Base-by-base conservation (phyloP, 2,329 filamentous ascomycete genomes). In the Aotearoamyces nothofagi region DNA sequence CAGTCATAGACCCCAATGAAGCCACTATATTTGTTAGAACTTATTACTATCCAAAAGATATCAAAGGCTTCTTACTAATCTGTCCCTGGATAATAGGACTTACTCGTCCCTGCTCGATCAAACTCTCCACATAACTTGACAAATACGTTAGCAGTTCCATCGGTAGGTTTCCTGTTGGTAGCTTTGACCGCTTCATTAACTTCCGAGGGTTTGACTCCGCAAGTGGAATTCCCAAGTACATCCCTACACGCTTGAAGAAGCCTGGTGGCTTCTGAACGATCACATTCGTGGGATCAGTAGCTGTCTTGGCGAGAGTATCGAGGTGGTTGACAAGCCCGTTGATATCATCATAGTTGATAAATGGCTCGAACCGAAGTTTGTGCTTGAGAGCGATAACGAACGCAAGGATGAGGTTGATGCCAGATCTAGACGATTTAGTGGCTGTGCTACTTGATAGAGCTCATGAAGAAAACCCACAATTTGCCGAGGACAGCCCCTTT, bases 321-420 rank as follows among this genome's bases (percentile, higher is more conserved):
- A 92, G 62, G 45, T 84, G 75, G 10, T 66, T 64, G 16, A 86
- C 65, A 9, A 84, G 60, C 12, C 74, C 67, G 20, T 67, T 56
- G 4, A 92, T 60, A 44, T 90, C 82, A 2, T 75, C 66, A 49
- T 90, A 87, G 30, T 76, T 67, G 17, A 75, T 71, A 42, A 79
- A 81, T 1, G 82, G 81, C 49, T 92, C 81, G 49, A 87, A 87
- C 17, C 82, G 78, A 17, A 92, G 66, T 43, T 73, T 76, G 54
- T 90, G 82, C 56, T 87, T 87, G 34, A 92, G 60, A 2, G 82
- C 57, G 11, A 80, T 61, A n/a, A 79, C 66, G 42, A 80, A 90
- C 3, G 80, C 78, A 15, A 82, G 66, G 37, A 90, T 63, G 5
- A 90, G 61, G 48, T 90, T 87, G 51, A 90, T 68, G 5, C 72